Conservation (phyloP, 176 grass and related monocot genomes). For the Oryza nivara region DNA sequence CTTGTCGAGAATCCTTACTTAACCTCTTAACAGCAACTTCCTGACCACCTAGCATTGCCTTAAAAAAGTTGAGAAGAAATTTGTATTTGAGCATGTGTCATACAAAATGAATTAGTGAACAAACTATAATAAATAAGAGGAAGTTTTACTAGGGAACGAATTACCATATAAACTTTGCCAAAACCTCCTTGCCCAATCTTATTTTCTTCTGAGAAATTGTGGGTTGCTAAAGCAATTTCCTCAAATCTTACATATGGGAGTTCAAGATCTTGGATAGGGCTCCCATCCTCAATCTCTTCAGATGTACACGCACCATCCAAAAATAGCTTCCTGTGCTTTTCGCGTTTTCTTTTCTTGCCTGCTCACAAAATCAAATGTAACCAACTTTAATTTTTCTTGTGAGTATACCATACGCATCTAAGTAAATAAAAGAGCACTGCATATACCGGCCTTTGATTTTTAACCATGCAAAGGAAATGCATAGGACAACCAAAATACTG, state of each 20-base stretch:
- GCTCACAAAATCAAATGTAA: background rate
- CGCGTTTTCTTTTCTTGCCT: background rate
- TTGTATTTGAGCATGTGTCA: background rate
- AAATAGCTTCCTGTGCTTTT: background rate
- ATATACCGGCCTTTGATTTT: background rate
- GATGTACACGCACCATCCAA: background rate
- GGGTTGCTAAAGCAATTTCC: conserved; percentile 1
- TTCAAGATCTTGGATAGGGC: background rate
- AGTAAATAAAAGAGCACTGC: background rate
- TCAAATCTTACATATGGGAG: conserved; percentile 33
- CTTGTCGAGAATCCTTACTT: background rate
- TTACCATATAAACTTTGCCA: conserved; percentile 35
- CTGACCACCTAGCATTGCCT: background rate
- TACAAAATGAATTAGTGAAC: background rate
- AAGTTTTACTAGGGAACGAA: background rate
- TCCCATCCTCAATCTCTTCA: background rate
- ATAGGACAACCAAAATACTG: background rate
- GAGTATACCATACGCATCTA: background rate
- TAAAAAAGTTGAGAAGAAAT: background rate
- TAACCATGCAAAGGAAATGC: conserved; percentile 25
- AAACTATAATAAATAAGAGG: background rate
- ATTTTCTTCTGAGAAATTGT: conserved; percentile 29
- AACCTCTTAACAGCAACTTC: background rate
- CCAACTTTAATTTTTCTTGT: background rate
- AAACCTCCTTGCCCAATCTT: conserved; percentile 43